Base-by-base conservation (phyloP, 2,329 filamentous ascomycete genomes). In the Dactylellina sp. region DNA sequence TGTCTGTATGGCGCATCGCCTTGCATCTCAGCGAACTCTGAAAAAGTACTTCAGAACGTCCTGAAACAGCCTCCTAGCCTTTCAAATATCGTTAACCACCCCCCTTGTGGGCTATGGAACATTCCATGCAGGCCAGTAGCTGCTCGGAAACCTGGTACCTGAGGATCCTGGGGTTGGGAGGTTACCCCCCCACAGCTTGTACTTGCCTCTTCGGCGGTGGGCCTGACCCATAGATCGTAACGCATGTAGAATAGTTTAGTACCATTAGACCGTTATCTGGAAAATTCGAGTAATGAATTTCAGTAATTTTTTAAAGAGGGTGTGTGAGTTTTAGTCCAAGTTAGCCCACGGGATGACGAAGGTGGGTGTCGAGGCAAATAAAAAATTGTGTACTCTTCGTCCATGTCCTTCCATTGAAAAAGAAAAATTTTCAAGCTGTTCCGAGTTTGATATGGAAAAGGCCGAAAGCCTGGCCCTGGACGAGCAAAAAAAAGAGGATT, bases 191-290 rank as follows among this genome's bases (percentile, higher is more conserved):
- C 50, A 71, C 42, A 57, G 66, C 57, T 16, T 71, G 57, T 49
- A 71, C 66, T 71, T 71, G 59, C 66, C 66, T 63, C 59, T 71
- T 71, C 66, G 42, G 52, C 57, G 47, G 66, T 63, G 59, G 66
- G 50, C 66, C 65, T 71, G 65, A 71, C 47, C 46, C 35, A 53
- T 63, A 35, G 25, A 53, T 20, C 63, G 37, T 57, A 40, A 42
- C 42, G 37, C 50, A 37, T 42, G 32, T 18, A 57, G 52, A n/a
- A n/a, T n/a, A n/a, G n/a, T n/a, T n/a, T n/a, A n/a, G n/a, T n/a
- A n/a, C n/a, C n/a, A n/a, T n/a, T n/a, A n/a, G 35, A 2, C 12
- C 53, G 22, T 44, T 44, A 25, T 57, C 39, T 32, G 35, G 52
- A 57, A 65, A 50, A 42, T 42, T 52, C 63, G 44, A 40, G 35